These are phyloP conservation scores for Hydrangea macrophylla DNA, from an alignment of 148 eudicot genomes.

Conservation along the genomic window DNA sequence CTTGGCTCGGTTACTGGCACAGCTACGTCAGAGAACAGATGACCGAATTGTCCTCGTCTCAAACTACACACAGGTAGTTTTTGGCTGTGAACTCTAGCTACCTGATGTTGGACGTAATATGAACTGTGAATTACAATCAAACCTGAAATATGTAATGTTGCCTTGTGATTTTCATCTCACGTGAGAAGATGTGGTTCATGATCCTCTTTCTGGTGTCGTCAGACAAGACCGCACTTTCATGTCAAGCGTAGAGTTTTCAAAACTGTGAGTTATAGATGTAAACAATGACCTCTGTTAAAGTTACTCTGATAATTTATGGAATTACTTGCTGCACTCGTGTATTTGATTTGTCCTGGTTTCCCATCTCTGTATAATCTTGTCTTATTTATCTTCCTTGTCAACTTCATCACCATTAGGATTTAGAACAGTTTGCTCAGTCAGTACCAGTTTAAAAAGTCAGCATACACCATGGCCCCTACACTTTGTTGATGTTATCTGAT, in stretches of 20 bases:
- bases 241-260: neutral
- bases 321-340: neutral
- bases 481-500: too few species aligned
- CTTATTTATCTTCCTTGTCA: neutral
- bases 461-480: too few species aligned
- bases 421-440: neutral
- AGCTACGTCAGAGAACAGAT: slow-evolving; percentile 86
- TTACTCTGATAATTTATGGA: neutral
- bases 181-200: neutral
- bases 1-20: slow-evolving; percentile 81
- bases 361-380: neutral
- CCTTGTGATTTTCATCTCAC: neutral
- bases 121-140: neutral
- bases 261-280: too few species aligned
- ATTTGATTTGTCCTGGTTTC: neutral
- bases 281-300: neutral
- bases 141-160: neutral
- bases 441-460: too few species aligned
- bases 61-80: slow-evolving; percentile 90
- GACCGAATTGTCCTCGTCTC: slow-evolving; percentile 97
- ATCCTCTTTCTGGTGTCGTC: neutral
- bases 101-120: neutral
- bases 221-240: neutral
- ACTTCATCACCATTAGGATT: neutral
- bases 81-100: slow-evolving; percentile 6